Evolutionary conservation across 805 yeast species (phyloP).

Genomic region (Helenozyma rhizophorensis): DNA sequence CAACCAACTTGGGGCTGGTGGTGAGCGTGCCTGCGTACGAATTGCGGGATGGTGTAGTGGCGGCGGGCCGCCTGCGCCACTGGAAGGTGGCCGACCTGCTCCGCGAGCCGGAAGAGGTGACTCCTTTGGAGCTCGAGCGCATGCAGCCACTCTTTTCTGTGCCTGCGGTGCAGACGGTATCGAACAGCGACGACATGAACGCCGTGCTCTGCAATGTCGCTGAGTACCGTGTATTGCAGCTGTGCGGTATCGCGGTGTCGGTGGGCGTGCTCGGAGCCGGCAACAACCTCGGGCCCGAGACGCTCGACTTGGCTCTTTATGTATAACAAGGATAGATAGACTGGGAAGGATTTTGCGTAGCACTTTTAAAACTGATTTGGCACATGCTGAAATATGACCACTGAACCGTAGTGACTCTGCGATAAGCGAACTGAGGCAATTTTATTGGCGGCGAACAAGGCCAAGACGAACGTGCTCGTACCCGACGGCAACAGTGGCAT

Average conservation of each 20-base stretch:
- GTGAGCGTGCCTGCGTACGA: conserved; percentile 5
- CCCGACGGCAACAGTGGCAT: no score
- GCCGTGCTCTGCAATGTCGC: conserved; percentile 1
- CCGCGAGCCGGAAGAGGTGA: conserved; percentile 1
- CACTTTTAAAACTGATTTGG: no score
- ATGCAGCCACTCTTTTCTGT: conserved; percentile 2
- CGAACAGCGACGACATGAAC: conserved; percentile 1
- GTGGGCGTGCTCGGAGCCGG: conserved; percentile 7
- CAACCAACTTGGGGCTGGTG: conserved; percentile 5
- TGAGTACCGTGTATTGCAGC: conserved; percentile 5
- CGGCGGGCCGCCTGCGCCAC: background rate
- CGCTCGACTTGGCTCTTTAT: background rate
- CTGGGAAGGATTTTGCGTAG: no score
- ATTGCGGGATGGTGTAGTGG: background rate
- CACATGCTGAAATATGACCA: no score
- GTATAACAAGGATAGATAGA: no score
- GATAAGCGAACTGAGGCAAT: no score
- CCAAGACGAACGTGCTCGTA: no score
- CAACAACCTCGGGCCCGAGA: conserved; percentile 2
- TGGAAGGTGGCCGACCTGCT: conserved; percentile 6
- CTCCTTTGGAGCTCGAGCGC: conserved; percentile 6
- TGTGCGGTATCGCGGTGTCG: conserved; percentile 10
- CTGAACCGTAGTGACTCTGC: no score
- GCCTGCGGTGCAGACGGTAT: background rate
- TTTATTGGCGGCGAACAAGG: no score